A percentile compares a stretch with the other conserved stretches of the same genome.
phyloP scores from a whole-genome alignment of 805 yeast species.

The Ogataea pilisensis region DNA sequence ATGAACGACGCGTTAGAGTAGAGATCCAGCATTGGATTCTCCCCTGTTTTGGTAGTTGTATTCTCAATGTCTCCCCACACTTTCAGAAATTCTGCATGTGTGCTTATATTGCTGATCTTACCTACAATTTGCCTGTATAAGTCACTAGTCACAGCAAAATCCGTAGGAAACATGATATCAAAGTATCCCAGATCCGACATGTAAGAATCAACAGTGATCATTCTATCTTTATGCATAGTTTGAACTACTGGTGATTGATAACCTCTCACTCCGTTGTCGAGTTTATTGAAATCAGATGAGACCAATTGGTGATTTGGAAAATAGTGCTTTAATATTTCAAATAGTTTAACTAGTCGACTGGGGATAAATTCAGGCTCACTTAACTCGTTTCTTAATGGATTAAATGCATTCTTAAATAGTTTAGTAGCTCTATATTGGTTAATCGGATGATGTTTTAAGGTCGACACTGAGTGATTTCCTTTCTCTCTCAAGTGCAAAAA shows the following conservation, averaged over 20 bases:
- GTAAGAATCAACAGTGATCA: conserved; percentile 67
- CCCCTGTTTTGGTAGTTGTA: conserved; percentile 72
- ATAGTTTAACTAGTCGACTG: conserved; percentile 63
- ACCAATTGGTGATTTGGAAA: conserved; percentile 78
- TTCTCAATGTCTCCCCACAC: conserved; percentile 67
- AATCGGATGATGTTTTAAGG: conserved; percentile 49
- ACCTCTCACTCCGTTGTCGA: conserved; percentile 51
- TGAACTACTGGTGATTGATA: conserved; percentile 77
- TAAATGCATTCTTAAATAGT: conserved; percentile 42
- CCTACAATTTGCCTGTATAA: conserved; percentile 64
- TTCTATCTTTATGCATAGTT: conserved; percentile 60
- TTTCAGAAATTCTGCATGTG: conserved; percentile 61
- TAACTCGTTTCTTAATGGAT: conserved; percentile 65
- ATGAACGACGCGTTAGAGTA: conserved; percentile 72
- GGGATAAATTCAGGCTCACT: conserved; percentile 79
- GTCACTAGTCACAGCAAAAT: conserved; percentile 58
- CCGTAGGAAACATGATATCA: conserved; percentile 84
- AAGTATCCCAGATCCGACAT: conserved; percentile 85
- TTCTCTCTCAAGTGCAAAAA: conserved; percentile 54
- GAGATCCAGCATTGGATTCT: conserved; percentile 77
- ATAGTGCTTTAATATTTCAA: conserved; percentile 53
- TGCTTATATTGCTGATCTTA: conserved; percentile 46
- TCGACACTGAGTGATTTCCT: conserved; percentile 35
- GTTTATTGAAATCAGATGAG: conserved; percentile 61
- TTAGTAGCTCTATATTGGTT: conserved; percentile 43